phyloP scores from a whole-genome alignment of 176 grass and related monocot genomes.

The Chloris gayana region DNA sequence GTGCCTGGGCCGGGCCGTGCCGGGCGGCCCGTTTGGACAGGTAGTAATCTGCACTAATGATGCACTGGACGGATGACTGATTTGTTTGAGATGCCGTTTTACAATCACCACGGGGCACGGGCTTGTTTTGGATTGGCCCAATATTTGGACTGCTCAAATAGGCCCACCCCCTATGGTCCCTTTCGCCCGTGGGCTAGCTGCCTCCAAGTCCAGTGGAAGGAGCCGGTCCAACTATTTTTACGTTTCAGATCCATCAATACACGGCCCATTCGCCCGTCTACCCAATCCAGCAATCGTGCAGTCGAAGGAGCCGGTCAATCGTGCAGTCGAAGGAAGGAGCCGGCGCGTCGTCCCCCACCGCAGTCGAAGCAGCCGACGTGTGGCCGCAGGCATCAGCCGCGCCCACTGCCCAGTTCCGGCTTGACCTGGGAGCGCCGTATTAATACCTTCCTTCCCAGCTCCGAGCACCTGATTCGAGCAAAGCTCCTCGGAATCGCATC shows the following conservation, averaged over 20 bases:
- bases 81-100: too few species aligned
- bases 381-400: not conserved
- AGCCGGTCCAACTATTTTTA: too few species aligned
- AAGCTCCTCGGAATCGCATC: conserved; percentile 29
- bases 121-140: not conserved
- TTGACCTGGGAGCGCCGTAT: conserved; percentile 6
- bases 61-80: too few species aligned
- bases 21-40: too few species aligned
- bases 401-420: not conserved
- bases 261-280: not conserved
- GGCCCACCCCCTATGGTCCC: not conserved
- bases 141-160: not conserved
- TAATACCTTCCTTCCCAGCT: conserved; percentile 5
- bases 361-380: not conserved
- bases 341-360: not conserved
- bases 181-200: too few species aligned
- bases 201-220: too few species aligned
- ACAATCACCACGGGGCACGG: too few species aligned
- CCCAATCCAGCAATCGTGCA: not conserved
- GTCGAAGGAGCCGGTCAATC: not conserved
- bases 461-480: conserved; percentile 41
- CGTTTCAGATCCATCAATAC: not conserved
- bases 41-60: too few species aligned
- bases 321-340: conserved; percentile 7
- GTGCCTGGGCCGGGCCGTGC: too few species aligned